phyloP scores from a whole-genome alignment of 2,329 filamentous ascomycete genomes.

The Sporothrix inflata region DNA sequence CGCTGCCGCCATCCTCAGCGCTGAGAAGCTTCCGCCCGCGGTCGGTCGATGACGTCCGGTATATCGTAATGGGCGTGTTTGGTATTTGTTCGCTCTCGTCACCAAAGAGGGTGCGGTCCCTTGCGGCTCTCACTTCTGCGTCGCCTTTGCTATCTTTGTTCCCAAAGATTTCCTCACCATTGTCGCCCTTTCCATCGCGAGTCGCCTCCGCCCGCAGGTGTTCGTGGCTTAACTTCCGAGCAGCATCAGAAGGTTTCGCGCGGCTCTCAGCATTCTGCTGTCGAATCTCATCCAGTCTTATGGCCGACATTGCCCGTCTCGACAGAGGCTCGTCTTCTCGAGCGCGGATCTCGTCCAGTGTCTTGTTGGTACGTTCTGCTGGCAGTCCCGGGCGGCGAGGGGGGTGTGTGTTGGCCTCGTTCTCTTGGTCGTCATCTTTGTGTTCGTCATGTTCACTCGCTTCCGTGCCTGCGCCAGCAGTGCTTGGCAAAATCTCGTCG shows the following conservation, averaged over 20 bases:
- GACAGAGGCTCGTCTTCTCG: slow-evolving; percentile 50
- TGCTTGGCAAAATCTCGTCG: slow-evolving; percentile 9
- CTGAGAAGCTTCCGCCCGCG: slow-evolving; percentile 22
- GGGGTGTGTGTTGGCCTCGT: not conserved
- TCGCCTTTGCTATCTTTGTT: not conserved
- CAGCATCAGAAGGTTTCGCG: slow-evolving; percentile 39
- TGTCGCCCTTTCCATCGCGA: not conserved
- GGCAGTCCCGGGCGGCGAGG: slow-evolving; percentile 23
- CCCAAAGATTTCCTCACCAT: not conserved
- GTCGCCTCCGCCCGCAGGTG: slow-evolving; percentile 23
- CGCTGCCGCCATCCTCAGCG: slow-evolving; percentile 24
- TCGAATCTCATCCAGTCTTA: slow-evolving; percentile 57
- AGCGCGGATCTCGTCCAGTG: slow-evolving; percentile 53
- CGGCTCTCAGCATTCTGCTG: slow-evolving; percentile 51
- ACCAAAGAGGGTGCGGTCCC: not conserved
- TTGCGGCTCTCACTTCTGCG: slow-evolving; percentile 24
- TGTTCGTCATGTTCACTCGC: slow-evolving; percentile 31
- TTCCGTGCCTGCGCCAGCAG: not conserved
- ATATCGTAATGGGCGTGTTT: slow-evolving; percentile 49
- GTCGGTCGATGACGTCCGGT: slow-evolving; percentile 34
- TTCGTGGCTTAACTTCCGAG: slow-evolving; percentile 40
- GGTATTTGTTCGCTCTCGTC: slow-evolving; percentile 43
- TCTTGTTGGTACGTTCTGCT: slow-evolving; percentile 45
- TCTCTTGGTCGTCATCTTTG: not conserved
- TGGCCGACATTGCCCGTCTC: slow-evolving; percentile 52